These are phyloP conservation scores for Leishmania martiniquensis DNA, from an alignment of 208 protist species.

Conservation along the genomic window DNA sequence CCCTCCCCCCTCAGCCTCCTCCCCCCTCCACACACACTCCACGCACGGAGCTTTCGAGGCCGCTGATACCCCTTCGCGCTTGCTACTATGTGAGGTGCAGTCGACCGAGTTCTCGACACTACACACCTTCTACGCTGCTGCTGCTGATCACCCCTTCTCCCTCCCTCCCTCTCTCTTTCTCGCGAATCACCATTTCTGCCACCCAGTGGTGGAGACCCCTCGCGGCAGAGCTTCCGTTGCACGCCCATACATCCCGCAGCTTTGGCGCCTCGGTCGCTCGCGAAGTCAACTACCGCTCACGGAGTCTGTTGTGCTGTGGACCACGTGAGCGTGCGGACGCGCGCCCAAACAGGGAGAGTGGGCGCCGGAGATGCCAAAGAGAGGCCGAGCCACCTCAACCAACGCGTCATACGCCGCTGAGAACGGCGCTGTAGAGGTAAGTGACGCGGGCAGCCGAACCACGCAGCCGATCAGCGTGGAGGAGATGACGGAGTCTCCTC, in stretches of 20 bases:
- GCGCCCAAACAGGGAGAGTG: background rate
- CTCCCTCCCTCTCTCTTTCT: background rate
- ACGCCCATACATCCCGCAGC: background rate
- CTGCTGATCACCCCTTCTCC: background rate
- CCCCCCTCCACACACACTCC: too few relatives aligned
- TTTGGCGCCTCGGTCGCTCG: background rate
- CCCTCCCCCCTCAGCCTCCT: too few relatives aligned
- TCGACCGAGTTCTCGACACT: background rate
- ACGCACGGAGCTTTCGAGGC: background rate
- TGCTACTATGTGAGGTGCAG: background rate
- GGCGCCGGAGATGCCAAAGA: constrained; percentile 29
- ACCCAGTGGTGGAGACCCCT: background rate
- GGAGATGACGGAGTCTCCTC: constrained; percentile 4
- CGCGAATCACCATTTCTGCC: background rate
- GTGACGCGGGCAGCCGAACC: constrained; percentile 1
- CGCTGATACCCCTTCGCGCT: background rate
- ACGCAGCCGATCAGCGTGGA: constrained; percentile 7
- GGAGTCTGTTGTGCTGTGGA: background rate
- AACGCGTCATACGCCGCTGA: background rate
- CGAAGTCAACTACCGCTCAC: background rate
- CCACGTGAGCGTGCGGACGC: background rate
- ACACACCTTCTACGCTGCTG: background rate
- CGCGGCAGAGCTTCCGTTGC: background rate
- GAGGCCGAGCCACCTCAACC: constrained; percentile 10
- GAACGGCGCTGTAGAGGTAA: constrained; percentile 19